Conservation (phyloP, 179 eudicot species). For the Monotropa hypopitys region DNA sequence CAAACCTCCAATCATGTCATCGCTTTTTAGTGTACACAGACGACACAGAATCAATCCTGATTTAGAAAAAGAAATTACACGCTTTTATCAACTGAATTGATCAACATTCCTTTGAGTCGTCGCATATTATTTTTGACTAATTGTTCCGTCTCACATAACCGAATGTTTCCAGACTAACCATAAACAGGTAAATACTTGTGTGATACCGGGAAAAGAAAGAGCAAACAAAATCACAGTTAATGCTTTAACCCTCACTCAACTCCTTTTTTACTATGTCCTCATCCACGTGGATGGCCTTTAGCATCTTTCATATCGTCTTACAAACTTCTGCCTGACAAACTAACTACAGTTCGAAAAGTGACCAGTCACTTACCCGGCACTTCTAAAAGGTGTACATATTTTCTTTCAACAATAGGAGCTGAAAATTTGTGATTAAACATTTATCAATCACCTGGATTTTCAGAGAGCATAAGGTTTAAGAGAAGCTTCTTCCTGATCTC, state of each 20-base stretch:
- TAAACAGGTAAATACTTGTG: background rate
- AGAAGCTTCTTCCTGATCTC: slow-evolving; percentile 70
- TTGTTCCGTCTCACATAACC: no score
- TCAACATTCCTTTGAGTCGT: no score
- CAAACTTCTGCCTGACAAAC: background rate
- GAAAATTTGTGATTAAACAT: background rate
- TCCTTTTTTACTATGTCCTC: background rate
- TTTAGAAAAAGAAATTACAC: background rate
- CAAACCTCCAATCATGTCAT: background rate
- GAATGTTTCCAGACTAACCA: background rate
- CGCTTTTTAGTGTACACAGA: no score
- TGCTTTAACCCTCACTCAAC: background rate
- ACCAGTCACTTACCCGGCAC: background rate
- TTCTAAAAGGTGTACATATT: background rate
- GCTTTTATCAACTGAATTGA: background rate
- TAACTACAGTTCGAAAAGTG: background rate
- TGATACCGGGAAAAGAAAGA: background rate
- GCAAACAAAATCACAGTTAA: background rate
- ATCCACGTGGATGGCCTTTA: background rate
- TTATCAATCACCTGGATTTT: slow-evolving; percentile 51
- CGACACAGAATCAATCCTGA: background rate
- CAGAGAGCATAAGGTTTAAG: slow-evolving; percentile 63
- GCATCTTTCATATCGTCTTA: background rate
- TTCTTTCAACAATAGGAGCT: background rate
- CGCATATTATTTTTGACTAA: no score